These are phyloP conservation scores for Exophiala phaeomuriformis DNA, from an alignment of 2,329 filamentous ascomycete species.

Conservation along the genomic window DNA sequence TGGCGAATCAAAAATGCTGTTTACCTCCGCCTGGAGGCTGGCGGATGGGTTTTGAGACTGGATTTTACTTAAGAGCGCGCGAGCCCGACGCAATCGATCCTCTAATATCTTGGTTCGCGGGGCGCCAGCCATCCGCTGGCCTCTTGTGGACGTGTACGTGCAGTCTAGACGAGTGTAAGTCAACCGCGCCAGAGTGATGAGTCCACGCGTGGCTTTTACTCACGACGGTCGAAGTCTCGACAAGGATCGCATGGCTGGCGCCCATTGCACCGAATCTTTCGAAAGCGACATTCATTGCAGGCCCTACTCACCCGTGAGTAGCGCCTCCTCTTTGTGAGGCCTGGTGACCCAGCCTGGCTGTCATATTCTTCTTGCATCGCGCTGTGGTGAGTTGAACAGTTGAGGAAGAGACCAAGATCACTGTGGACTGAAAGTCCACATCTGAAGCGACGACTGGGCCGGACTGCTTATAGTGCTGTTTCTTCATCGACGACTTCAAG, in stretches of 20 bases:
- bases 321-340: conserved; percentile 7
- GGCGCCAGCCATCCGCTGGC: conserved; percentile 9
- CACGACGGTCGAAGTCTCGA: conserved; percentile 13
- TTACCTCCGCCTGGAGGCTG: conserved; percentile 8
- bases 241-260: conserved; percentile 37
- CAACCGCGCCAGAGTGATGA: neutral
- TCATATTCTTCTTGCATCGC: conserved; percentile 11
- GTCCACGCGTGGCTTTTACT: neutral
- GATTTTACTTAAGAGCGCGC: conserved; percentile 10
- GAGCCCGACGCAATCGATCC: conserved; percentile 19
- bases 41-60: conserved; percentile 10
- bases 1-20: conserved; percentile 18
- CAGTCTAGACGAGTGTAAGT: conserved; percentile 11
- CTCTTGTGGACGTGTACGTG: conserved; percentile 15
- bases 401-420: neutral
- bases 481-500: neutral
- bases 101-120: conserved; percentile 20
- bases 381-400: neutral
- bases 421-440: neutral
- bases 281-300: conserved; percentile 37
- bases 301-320: conserved; percentile 26
- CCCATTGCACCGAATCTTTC: conserved; percentile 39
- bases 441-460: neutral
- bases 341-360: conserved; percentile 11
- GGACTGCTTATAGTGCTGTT: neutral